phyloP scores from a whole-genome alignment of 2,329 filamentous ascomycete species.

The Xylaria hypoxylon region DNA sequence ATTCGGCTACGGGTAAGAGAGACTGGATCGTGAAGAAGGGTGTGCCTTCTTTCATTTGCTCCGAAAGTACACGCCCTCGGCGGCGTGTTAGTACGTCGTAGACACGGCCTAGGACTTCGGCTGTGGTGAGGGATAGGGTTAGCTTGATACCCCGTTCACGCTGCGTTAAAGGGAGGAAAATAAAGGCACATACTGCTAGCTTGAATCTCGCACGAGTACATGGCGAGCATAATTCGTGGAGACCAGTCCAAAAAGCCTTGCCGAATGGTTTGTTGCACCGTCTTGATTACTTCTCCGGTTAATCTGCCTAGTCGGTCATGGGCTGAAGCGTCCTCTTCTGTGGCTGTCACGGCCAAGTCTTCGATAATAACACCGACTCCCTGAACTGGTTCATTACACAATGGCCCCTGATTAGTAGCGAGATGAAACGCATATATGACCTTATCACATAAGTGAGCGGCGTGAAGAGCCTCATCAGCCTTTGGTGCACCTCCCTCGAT shows the following conservation, averaged over 20 bases:
- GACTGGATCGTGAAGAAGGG: constrained; percentile 96
- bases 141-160: neutral
- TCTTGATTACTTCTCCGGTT: constrained; percentile 93
- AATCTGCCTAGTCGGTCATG: constrained; percentile 79
- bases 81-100: constrained; percentile 98
- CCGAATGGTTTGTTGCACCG: constrained; percentile 84
- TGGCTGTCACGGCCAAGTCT: constrained; percentile 73
- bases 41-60: constrained; percentile 93
- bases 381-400: constrained; percentile 93
- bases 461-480: constrained; percentile 63
- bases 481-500: constrained; percentile 51
- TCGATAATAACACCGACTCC: constrained; percentile 93
- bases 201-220: constrained; percentile 99
- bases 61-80: constrained; percentile 87
- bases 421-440: constrained; percentile 95
- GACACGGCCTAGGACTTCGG: constrained; percentile 93
- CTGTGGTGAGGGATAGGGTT: constrained; percentile 53
- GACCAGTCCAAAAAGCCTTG: constrained; percentile 95
- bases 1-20: constrained; percentile 89
- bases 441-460: constrained; percentile 85
- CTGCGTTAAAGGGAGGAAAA: neutral
- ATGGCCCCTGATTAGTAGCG: constrained; percentile 85
- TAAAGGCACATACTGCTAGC: constrained; percentile 74
- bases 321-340: constrained; percentile 64
- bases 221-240: constrained; percentile 91